Evolutionary conservation across 768 basidiomycete species (phyloP), one percentile per base, ranked within the genome.

Genomic region (Suillus tomentosus): DNA sequence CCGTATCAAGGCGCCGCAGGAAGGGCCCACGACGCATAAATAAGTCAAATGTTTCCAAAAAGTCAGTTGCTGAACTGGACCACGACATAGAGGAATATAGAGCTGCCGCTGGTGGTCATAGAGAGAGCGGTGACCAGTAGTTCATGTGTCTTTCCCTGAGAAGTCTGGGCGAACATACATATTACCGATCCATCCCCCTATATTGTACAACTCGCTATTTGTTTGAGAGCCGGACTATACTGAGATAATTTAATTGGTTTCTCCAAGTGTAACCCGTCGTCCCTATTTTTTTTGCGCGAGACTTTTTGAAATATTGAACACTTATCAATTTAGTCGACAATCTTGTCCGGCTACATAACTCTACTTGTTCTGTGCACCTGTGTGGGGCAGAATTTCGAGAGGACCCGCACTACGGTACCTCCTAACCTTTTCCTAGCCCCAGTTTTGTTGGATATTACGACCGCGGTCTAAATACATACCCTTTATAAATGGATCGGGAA

Each of bases 11-110:
- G 40, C 70, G 79, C 19, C 84, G 86, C 36, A 75, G 79, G 47
- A 93, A 92, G 69, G 91, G 91, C 0, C 88, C 91, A 0, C 87
- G 85, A 69, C 84, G 91, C 45, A 72, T 91, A 50, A 91, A 90
- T 70, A 92, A 92, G 74, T 31, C 57, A 58, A 58, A 58, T 10
- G 24, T 42, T 27, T 7, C 22, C 39, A 17, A 24, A 17, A 84
- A 74, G 63, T 74, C 88, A 0, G 71, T 78, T 8, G 86, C 82
- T 34, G 84, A 92, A 64, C 80, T 93, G 27, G 91, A 93, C 72
- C 81, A 83, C 72, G 91, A 93, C 73, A 92, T 93, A 88, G 91
- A 93, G 62, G 87, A 89, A 57, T 93, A 92, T 67, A 82, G 83
- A 58, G 87, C 89, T 24, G 77, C 74, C 13, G 79, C 65, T 19